phyloP scores from a whole-genome alignment of 805 yeast species.

The Ogataea pilisensis region DNA sequence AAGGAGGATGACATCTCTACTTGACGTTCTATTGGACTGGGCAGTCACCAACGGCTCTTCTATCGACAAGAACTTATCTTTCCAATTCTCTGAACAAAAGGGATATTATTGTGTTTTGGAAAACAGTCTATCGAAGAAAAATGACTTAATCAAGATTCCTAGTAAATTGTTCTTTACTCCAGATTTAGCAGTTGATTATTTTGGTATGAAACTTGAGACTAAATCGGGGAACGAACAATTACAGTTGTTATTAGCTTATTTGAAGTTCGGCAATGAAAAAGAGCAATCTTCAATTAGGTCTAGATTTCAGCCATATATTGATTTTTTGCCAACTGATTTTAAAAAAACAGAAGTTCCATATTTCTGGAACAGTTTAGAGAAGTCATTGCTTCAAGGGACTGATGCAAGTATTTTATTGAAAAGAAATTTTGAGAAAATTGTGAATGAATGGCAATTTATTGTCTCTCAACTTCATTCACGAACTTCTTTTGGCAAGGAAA shows the following conservation, averaged over 20 bases:
- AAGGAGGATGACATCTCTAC: not conserved
- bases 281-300: too few species aligned
- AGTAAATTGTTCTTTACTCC: slow-evolving; percentile 34
- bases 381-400: slow-evolving; percentile 55
- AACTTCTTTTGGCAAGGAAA: slow-evolving; percentile 8
- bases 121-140: slow-evolving; percentile 6
- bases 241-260: slow-evolving; percentile 38
- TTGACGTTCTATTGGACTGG: slow-evolving; percentile 14
- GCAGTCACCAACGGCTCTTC: slow-evolving; percentile 35
- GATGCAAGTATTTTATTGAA: slow-evolving; percentile 58
- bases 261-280: slow-evolving; percentile 33
- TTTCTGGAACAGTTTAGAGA: slow-evolving; percentile 56
- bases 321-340: slow-evolving; percentile 44
- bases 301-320: slow-evolving; percentile 41
- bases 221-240: slow-evolving; percentile 30
- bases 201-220: slow-evolving; percentile 13
- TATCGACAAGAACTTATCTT: slow-evolving; percentile 33
- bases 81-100: slow-evolving; percentile 21
- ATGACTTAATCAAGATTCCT: slow-evolving; percentile 36
- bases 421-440: slow-evolving; percentile 39
- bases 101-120: slow-evolving; percentile 35
- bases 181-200: slow-evolving; percentile 29
- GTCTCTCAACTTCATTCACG: slow-evolving; percentile 20
- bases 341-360: slow-evolving; percentile 55
- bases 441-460: slow-evolving; percentile 55